phyloP scores from a whole-genome alignment of 2,329 filamentous ascomycete genomes.

The Penicillium sumatraense region DNA sequence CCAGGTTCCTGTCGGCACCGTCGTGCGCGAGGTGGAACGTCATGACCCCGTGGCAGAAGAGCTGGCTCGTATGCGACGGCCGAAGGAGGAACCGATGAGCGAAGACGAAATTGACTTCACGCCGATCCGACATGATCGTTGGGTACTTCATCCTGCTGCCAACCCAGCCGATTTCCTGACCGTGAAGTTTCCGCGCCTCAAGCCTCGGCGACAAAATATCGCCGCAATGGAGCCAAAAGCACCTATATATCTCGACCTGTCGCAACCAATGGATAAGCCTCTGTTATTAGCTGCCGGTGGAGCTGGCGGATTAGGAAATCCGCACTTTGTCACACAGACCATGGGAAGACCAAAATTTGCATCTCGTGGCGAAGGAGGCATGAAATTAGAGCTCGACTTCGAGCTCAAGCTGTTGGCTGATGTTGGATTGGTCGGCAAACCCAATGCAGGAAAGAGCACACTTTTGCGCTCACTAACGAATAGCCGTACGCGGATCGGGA shows the following conservation, averaged over 20 bases:
- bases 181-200: slow-evolving; percentile 62
- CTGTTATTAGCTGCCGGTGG: slow-evolving; percentile 86
- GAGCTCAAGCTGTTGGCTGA: slow-evolving; percentile 96
- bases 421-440: slow-evolving; percentile 89
- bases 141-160: slow-evolving; percentile 83
- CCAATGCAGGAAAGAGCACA: slow-evolving; percentile 96
- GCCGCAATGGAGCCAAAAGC: slow-evolving; percentile 70
- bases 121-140: slow-evolving; percentile 67
- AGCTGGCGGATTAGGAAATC: slow-evolving; percentile 88
- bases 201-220: slow-evolving; percentile 61
- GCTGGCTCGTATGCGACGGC: slow-evolving; percentile 38
- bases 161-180: slow-evolving; percentile 70
- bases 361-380: slow-evolving; percentile 79
- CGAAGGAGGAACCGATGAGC: slow-evolving; percentile 5
- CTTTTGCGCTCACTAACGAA: slow-evolving; percentile 85
- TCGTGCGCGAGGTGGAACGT: slow-evolving; percentile 80
- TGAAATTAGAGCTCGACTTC: slow-evolving; percentile 78
- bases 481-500: slow-evolving; percentile 84
- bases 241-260: slow-evolving; percentile 75
- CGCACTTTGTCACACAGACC: slow-evolving; percentile 83
- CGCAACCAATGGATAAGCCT: slow-evolving; percentile 77
- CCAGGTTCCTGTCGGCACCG: slow-evolving; percentile 88
- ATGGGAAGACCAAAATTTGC: slow-evolving; percentile 81
- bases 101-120: slow-evolving; percentile 41
- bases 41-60: slow-evolving; percentile 78